Base-by-base conservation (phyloP, 2,329 filamentous ascomycete species). In the Albifimbria verrucaria region DNA sequence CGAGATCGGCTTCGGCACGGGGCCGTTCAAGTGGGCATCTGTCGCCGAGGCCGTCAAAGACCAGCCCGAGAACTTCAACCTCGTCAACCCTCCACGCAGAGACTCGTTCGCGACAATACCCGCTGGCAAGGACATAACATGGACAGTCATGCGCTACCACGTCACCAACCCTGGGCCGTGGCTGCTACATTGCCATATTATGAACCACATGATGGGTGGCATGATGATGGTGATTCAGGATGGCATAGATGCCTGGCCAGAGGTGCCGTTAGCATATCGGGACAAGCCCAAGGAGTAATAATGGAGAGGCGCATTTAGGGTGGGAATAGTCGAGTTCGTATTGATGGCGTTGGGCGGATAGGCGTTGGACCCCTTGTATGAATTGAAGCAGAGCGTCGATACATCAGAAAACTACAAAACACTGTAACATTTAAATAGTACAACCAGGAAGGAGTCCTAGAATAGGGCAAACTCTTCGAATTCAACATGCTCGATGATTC, bases 121-220 rank as follows among this genome's bases (percentile, higher is more conserved):
- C 0, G 64, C 67, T 1, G 48, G 48, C 4, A 50, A 49, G 5
- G 58, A 61, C 1, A 50, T 51, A 3, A 62, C 49, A 18, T 72
- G 81, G 82, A 68, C 79, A 45, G 80, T 72, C 2, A 66, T 83
- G 24, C 68, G 81, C 12, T 82, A 83, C 55, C 75, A 79, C 18
- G 77, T 75, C 26, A 68, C 68, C 20, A 79, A 80, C 54, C 78
- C 81, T 3, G 80, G 80, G 0, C 71, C 78, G 0, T 83, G 78
- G 73, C 57, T 83, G 23, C 59, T 84, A 4, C 81, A 83, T 57
- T 84, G 81, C 55, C 81, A 84, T 62, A 77, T 83, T 26, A 71
- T 76, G 60, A 75, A 74, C 24, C 81, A 84, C 55, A 65, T 81
- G 52, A 65, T 70, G 24, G 80, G 80, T 3, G 81, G 81, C 2